A percentile compares a stretch with the other conserved stretches of the same genome.
phyloP scores from a whole-genome alignment of 2,329 filamentous ascomycete genomes.

The Hymenoscyphus scutula region DNA sequence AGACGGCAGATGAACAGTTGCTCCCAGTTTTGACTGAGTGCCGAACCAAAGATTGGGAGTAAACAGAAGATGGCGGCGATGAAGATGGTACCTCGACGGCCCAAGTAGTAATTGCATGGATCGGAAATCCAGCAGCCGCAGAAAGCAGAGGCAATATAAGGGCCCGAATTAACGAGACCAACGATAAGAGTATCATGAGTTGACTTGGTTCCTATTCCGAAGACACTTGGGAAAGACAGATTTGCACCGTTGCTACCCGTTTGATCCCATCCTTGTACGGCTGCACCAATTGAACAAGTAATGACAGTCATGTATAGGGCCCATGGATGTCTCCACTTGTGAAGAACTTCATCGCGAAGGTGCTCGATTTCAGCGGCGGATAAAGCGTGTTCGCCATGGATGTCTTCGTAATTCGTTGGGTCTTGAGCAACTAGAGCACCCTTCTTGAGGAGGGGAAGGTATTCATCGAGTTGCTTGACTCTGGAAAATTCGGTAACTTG shows the following conservation, averaged over 20 bases:
- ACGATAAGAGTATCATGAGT: conserved; percentile 53
- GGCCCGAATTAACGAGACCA: conserved; percentile 54
- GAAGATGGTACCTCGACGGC: conserved; percentile 64
- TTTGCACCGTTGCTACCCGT: conserved; percentile 50
- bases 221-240: conserved; percentile 44
- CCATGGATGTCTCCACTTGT: conserved; percentile 66
- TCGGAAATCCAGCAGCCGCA: conserved; percentile 61
- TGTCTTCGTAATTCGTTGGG: conserved; percentile 59
- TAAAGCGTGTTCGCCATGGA: conserved; percentile 57
- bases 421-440: conserved; percentile 75
- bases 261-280: conserved; percentile 55
- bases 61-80: conserved; percentile 61
- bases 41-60: conserved; percentile 59
- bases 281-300: conserved; percentile 66
- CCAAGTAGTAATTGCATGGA: conserved; percentile 56
- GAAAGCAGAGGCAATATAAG: conserved; percentile 48
- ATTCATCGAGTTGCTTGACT: conserved; percentile 56
- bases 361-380: conserved; percentile 57
- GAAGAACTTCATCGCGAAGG: conserved; percentile 61
- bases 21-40: conserved; percentile 55
- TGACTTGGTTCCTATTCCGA: conserved; percentile 43
- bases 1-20: conserved; percentile 56
- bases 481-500: conserved; percentile 60
- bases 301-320: conserved; percentile 66
- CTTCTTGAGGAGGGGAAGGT: conserved; percentile 58